Percentiles rank a stretch among this genome's conserved stretches.
These are phyloP conservation scores for Coix lacrymajobi DNA, from an alignment of 176 grass and related monocot species.

Conservation along the genomic window DNA sequence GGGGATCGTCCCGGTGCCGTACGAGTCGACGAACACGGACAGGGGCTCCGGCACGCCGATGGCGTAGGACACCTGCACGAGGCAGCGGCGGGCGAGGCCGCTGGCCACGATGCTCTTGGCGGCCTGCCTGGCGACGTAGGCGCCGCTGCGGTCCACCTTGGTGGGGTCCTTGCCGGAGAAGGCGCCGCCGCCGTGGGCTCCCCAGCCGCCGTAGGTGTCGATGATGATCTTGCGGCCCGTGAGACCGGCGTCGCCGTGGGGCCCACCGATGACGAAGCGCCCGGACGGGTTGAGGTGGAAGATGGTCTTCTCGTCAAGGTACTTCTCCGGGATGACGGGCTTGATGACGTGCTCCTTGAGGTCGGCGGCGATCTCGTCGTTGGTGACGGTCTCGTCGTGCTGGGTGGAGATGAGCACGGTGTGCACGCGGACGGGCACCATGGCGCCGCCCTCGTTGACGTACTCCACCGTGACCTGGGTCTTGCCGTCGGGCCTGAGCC, in stretches of 20 bases:
- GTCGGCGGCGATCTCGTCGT: slow-evolving; percentile 73
- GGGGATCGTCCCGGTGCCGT: slow-evolving; percentile 48
- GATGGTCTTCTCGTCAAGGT: slow-evolving; percentile 69
- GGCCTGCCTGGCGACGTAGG: slow-evolving; percentile 61
- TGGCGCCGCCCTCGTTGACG: slow-evolving; percentile 57
- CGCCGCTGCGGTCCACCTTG: slow-evolving; percentile 71
- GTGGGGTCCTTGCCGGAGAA: slow-evolving; percentile 74
- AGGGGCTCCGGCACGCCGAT: slow-evolving; percentile 63
- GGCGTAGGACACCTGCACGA: slow-evolving; percentile 66
- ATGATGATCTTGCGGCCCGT: slow-evolving; percentile 78
- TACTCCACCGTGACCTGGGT: slow-evolving; percentile 75
- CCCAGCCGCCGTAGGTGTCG: slow-evolving; percentile 65
- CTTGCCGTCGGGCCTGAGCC: slow-evolving; percentile 68
- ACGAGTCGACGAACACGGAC: slow-evolving; percentile 51
- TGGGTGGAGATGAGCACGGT: slow-evolving; percentile 86
- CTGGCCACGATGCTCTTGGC: slow-evolving; percentile 64
- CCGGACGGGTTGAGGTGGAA: slow-evolving; percentile 67
- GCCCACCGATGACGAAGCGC: slow-evolving; percentile 58
- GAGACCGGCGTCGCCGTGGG: slow-evolving; percentile 52
- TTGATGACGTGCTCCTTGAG: slow-evolving; percentile 91
- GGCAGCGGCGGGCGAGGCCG: slow-evolving; percentile 40
- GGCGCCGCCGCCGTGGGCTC: slow-evolving; percentile 55
- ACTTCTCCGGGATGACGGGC: slow-evolving; percentile 56
- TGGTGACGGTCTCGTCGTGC: slow-evolving; percentile 76
- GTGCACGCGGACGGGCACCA: slow-evolving; percentile 75